Evolutionary conservation across 805 yeast species (phyloP).

Genomic region (Cyberlindnera meyerae): DNA sequence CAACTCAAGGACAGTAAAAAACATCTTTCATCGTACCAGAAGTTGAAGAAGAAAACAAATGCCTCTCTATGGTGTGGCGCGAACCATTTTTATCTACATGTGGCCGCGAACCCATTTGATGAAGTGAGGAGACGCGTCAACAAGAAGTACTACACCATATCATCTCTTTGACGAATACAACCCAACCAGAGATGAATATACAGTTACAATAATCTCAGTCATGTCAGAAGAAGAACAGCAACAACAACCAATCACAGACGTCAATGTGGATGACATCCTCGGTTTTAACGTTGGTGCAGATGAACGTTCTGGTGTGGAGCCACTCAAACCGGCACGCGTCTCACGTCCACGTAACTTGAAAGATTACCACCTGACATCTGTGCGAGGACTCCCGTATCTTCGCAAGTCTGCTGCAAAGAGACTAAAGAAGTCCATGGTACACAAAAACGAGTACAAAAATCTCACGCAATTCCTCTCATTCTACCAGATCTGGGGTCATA

Average conservation of each 20-base stretch:
- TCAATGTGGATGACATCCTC: slow-evolving; percentile 13
- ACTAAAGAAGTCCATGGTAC: slow-evolving; percentile 21
- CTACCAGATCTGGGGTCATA: slow-evolving; percentile 75
- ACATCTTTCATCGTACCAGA: too few relatives aligned
- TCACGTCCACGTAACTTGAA: slow-evolving; percentile 37
- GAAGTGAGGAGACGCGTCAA: too few relatives aligned
- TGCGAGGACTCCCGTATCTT: slow-evolving; percentile 54
- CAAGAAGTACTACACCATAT: too few relatives aligned
- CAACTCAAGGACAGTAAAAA: too few relatives aligned
- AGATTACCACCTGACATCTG: slow-evolving; percentile 43
- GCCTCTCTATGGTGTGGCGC: too few relatives aligned
- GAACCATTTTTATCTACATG: too few relatives aligned
- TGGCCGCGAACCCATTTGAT: too few relatives aligned
- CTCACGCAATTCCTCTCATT: slow-evolving; percentile 44
- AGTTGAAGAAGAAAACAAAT: too few relatives aligned
- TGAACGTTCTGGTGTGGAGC: not conserved
- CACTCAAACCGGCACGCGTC: slow-evolving; percentile 6
- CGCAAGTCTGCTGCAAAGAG: slow-evolving; percentile 30
- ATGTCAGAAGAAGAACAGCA: slow-evolving; percentile 1
- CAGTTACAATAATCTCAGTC: too few relatives aligned
- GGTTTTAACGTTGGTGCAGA: slow-evolving; percentile 9
- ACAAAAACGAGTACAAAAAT: slow-evolving; percentile 45
- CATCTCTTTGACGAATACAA: too few relatives aligned
- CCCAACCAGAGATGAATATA: too few relatives aligned
- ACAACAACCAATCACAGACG: not conserved